phyloP scores from a whole-genome alignment of 1,139 yeast species.

The Yamadazyma dendronema region DNA sequence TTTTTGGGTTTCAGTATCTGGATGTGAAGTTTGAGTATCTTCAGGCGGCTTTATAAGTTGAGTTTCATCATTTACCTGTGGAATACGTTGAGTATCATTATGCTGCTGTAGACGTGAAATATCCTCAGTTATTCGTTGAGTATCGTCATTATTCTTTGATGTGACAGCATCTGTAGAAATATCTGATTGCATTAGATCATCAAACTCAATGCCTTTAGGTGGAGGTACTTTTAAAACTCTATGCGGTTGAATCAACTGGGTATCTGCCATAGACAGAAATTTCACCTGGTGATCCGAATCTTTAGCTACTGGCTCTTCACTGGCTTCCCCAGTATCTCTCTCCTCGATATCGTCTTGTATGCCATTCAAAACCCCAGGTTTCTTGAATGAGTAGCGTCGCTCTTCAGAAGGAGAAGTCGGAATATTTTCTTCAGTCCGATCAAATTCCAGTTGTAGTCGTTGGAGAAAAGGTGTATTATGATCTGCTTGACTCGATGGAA shows the following conservation, averaged over 20 bases:
- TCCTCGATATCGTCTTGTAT: not conserved
- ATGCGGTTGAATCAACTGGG: not conserved
- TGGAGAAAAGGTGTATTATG: conserved; percentile 1
- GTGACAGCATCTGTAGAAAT: no score
- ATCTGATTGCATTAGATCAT: no score
- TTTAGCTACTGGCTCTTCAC: not conserved
- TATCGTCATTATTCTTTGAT: not conserved
- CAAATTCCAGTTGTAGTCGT: conserved; percentile 3
- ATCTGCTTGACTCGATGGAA: not conserved
- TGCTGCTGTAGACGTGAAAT: no score
- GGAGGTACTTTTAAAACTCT: not conserved
- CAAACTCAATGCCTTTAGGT: no score
- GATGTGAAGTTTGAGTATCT: not conserved
- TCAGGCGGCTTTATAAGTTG: not conserved
- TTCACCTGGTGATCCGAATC: not conserved
- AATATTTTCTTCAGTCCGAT: conserved; percentile 2
- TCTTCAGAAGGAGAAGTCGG: not conserved
- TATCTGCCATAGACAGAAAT: not conserved
- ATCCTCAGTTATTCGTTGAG: not conserved
- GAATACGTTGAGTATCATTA: not conserved
- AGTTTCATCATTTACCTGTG: not conserved
- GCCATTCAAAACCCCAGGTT: not conserved
- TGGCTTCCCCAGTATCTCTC: not conserved
- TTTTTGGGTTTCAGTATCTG: no score
- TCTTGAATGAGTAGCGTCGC: not conserved